A percentile compares a stretch with the other conserved stretches of the same genome.
These are phyloP conservation scores for Didymella sp. DNA, from an alignment of 2,329 filamentous ascomycete genomes.

Conservation along the genomic window DNA sequence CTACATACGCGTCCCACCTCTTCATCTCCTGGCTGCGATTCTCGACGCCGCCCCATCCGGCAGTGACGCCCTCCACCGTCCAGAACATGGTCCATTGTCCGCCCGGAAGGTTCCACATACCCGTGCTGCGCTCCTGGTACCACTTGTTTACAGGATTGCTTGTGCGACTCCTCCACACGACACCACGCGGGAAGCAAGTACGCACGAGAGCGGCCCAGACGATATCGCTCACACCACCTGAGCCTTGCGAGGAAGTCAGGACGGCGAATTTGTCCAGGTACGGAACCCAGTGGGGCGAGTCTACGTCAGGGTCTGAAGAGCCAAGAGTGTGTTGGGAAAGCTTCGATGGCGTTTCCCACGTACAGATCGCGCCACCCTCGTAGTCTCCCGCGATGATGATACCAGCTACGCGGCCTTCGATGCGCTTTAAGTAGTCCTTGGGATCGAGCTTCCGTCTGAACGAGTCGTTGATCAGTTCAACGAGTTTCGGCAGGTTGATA, in stretches of 20 bases:
- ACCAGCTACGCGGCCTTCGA: conserved; percentile 81
- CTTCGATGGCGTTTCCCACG: conserved; percentile 77
- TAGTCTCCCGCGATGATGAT: conserved; percentile 96
- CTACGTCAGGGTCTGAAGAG: too few relatives aligned
- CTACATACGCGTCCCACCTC: conserved; percentile 58
- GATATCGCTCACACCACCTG: conserved; percentile 90
- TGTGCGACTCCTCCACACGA: conserved; percentile 89
- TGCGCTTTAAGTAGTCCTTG: conserved; percentile 79
- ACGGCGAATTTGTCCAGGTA: conserved; percentile 99
- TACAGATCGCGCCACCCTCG: conserved; percentile 92
- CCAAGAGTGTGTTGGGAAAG: background rate
- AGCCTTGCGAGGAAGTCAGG: conserved; percentile 83
- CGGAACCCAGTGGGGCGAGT: conserved; percentile 70
- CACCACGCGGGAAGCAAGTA: conserved; percentile 83
- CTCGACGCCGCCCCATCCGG: conserved; percentile 59
- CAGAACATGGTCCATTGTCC: conserved; percentile 98
- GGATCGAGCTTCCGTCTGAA: conserved; percentile 87
- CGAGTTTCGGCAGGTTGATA: conserved; percentile 82
- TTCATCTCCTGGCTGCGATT: conserved; percentile 43
- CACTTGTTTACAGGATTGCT: conserved; percentile 98
- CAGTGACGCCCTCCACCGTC: conserved; percentile 72
- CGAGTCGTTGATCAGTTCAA: conserved; percentile 90
- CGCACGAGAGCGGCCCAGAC: conserved; percentile 96
- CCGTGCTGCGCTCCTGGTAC: conserved; percentile 92
- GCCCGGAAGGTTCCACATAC: conserved; percentile 80